Conservation (phyloP, 306 rosid genomes). For the Abrus pulchellus region DNA sequence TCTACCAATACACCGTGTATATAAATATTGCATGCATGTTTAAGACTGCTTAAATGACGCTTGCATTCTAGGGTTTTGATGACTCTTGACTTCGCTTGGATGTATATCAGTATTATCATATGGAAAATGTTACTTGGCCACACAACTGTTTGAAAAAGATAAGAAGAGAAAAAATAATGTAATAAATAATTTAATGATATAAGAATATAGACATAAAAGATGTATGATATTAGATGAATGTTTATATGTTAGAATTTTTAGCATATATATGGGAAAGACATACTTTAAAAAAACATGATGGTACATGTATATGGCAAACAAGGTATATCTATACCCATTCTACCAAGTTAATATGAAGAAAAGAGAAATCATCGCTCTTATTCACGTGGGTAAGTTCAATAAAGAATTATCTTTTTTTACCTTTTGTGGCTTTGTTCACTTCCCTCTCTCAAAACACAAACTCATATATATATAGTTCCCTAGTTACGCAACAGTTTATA, state of each 20-base stretch:
- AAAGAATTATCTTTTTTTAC: background rate
- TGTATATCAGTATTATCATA: too few species aligned
- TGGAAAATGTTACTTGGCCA: too few species aligned
- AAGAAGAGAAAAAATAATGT: too few species aligned
- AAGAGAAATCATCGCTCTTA: background rate
- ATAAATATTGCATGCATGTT: too few species aligned
- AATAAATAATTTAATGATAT: too few species aligned
- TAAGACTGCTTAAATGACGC: background rate
- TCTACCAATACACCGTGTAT: background rate
- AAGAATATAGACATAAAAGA: too few species aligned
- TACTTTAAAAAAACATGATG: background rate
- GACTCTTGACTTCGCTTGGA: background rate
- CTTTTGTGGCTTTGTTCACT: background rate
- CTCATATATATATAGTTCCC: background rate
- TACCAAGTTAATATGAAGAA: background rate
- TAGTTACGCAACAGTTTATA: constrained; percentile 13
- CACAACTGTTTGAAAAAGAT: too few species aligned
- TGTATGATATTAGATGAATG: too few species aligned
- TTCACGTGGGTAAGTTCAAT: constrained; percentile 15
- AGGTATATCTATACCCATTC: background rate
- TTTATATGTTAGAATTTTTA: too few species aligned
- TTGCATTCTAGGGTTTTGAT: constrained; percentile 40
- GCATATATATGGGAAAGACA: too few species aligned
- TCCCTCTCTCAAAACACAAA: background rate
- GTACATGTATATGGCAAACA: background rate